A percentile compares a stretch with the other conserved stretches of the same genome.
These are phyloP conservation scores for Colletotrichum liaoningense DNA, from an alignment of 2,329 filamentous ascomycete genomes.

Conservation along the genomic window DNA sequence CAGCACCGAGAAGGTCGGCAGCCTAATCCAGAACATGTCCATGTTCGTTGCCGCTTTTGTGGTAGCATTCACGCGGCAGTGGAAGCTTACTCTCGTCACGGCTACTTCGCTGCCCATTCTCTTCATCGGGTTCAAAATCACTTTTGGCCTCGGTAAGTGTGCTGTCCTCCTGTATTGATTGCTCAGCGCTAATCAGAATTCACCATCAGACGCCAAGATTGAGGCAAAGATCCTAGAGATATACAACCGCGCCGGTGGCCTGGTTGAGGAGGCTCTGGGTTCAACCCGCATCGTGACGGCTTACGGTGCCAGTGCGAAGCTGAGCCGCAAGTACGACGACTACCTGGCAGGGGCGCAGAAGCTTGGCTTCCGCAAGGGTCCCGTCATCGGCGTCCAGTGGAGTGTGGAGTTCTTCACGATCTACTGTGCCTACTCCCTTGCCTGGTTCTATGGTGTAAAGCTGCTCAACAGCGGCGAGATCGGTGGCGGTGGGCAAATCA, in stretches of 20 bases:
- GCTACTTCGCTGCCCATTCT: background rate
- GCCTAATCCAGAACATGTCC: background rate
- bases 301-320: background rate
- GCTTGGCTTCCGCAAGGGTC: constrained; percentile 69
- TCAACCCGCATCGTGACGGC: background rate
- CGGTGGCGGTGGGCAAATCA: constrained; percentile 38
- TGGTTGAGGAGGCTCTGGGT: background rate
- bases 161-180: background rate
- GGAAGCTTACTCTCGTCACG: constrained; percentile 1
- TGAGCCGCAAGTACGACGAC: constrained; percentile 46
- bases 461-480: constrained; percentile 51
- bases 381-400: constrained; percentile 66
- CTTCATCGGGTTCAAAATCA: background rate
- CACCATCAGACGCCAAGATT: background rate
- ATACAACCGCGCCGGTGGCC: background rate
- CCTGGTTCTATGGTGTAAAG: constrained; percentile 60
- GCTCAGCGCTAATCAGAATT: background rate
- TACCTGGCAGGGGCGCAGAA: constrained; percentile 55
- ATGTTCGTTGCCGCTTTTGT: background rate
- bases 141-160: background rate
- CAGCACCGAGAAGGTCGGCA: background rate
- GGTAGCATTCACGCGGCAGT: background rate
- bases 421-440: constrained; percentile 73
- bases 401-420: constrained; percentile 76
- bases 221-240: background rate